Evolutionary conservation across 768 basidiomycete species (phyloP).

Genomic region (Psilocybe tampanensis): DNA sequence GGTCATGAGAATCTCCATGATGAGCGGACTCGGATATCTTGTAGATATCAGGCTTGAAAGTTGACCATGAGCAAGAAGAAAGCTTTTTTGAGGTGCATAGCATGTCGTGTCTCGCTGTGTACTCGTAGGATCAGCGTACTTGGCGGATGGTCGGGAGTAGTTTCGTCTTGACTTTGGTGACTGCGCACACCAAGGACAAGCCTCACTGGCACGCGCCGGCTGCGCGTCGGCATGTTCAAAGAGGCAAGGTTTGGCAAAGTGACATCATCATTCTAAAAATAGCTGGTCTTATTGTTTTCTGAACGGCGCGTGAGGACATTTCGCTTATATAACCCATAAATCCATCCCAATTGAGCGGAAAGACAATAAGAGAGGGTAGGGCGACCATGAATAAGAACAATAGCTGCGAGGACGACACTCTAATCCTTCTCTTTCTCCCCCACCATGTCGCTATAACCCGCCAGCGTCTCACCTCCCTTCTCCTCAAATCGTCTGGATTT

Average conservation of each 20-base stretch:
- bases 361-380: slow-evolving; percentile 33
- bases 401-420: neutral
- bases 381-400: slow-evolving; percentile 24
- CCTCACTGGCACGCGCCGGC: too few species aligned
- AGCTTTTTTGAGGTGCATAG: too few species aligned
- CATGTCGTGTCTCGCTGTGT: too few species aligned
- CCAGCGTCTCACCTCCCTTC: neutral
- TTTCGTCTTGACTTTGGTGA: too few species aligned
- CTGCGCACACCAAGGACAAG: too few species aligned
- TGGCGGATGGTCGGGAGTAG: too few species aligned
- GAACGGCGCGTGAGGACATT: slow-evolving; percentile 8
- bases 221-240: too few species aligned
- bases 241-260: too few species aligned
- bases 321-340: slow-evolving; percentile 22
- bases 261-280: neutral
- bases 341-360: slow-evolving; percentile 7
- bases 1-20: neutral
- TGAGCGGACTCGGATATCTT: too few species aligned
- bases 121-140: too few species aligned
- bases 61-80: too few species aligned
- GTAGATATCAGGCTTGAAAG: too few species aligned
- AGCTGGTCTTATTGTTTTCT: slow-evolving; percentile 29
- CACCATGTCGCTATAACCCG: neutral
- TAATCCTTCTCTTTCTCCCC: slow-evolving; percentile 16
- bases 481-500: neutral